Base-by-base conservation (phyloP, 495 filamentous ascomycete species). In the Neurospora sp. region DNA sequence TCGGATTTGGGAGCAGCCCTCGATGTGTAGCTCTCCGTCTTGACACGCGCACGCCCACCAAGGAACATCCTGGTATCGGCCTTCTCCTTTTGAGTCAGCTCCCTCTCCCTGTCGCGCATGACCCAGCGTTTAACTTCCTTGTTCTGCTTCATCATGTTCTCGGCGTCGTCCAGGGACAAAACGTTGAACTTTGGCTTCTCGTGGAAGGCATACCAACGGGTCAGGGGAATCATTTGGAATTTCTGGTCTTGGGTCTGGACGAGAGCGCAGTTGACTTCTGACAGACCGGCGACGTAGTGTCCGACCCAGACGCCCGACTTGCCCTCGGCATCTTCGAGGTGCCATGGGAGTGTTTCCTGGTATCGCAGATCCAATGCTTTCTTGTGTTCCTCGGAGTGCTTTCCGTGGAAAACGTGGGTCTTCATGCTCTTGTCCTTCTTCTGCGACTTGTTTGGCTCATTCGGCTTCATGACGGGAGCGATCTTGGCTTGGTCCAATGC, bases 281-380 rank as follows among this genome's bases (percentile, higher is more conserved):
- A 96, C 68, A 98, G 82, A 35, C 91, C 91, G 12, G 90, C 90
- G 77, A 98, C 91, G 75, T 97, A 97, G 59, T 90, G 91, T 22
- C 95, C 96, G 35, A 94, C 90, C 94, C 94, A 99, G 2, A 90
- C 91, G 74, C 96, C 79, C 1, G 78, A 92, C 77, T 93, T 96
- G 77, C 93, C 92, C 75, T 98, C 94, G 70, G 94, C 96, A 80
- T 99, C 96, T 77, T 99, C 96, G 68, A 99, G 80, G 78, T 97
- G 94, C 96, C 96, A 99, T 10, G 96, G 96, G 48, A 97, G 82
- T 8, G 93, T 92, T 77, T 99, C 96, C 79, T 99, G 96, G 75
- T 98, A 99, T 73, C 94, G 90, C 27, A 98, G 86, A 65, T 93
- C 89, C 12, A 89, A 87, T 70, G 89, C 87, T 72, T 93, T 94